Conservation (phyloP, 495 filamentous ascomycete species). For the Geopyxis carbonaria region DNA sequence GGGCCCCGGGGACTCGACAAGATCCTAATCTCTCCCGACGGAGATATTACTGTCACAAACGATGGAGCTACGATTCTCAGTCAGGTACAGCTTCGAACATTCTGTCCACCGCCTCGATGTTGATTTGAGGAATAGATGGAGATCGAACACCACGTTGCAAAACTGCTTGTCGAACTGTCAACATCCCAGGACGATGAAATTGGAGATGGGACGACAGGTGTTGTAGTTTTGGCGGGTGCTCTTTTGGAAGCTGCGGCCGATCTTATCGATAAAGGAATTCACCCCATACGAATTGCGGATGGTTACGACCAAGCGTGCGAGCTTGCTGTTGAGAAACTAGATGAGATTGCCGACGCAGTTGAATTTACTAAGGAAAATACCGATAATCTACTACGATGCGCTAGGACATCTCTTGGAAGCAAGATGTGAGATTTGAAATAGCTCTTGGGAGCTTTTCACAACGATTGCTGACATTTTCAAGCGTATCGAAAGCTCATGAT, state of each 20-base stretch:
- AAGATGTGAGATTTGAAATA: constrained; percentile 54
- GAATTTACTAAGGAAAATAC: constrained; percentile 62
- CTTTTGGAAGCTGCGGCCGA: constrained; percentile 95
- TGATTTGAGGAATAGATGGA: constrained; percentile 49
- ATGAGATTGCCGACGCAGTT: constrained; percentile 81
- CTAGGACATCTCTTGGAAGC: constrained; percentile 88
- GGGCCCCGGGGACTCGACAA: constrained; percentile 95
- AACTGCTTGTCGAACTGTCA: constrained; percentile 91
- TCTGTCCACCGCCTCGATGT: constrained; percentile 15
- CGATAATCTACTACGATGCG: constrained; percentile 75
- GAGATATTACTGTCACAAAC: constrained; percentile 98
- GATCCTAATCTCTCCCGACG: constrained; percentile 96
- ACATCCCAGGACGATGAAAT: constrained; percentile 99
- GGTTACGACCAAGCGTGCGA: constrained; percentile 96
- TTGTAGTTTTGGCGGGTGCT: constrained; percentile 89
- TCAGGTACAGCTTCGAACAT: constrained; percentile 45
- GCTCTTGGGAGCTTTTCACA: neutral
- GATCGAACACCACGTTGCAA: constrained; percentile 95
- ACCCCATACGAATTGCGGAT: constrained; percentile 95
- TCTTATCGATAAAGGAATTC: constrained; percentile 97
- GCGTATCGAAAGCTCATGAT: constrained; percentile 92
- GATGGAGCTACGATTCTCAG: constrained; percentile 93
- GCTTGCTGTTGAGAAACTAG: constrained; percentile 79
- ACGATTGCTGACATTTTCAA: constrained; percentile 25
- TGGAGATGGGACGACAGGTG: constrained; percentile 93